These are phyloP conservation scores for Suillus sp. DNA, from an alignment of 768 basidiomycete species.

Conservation along the genomic window DNA sequence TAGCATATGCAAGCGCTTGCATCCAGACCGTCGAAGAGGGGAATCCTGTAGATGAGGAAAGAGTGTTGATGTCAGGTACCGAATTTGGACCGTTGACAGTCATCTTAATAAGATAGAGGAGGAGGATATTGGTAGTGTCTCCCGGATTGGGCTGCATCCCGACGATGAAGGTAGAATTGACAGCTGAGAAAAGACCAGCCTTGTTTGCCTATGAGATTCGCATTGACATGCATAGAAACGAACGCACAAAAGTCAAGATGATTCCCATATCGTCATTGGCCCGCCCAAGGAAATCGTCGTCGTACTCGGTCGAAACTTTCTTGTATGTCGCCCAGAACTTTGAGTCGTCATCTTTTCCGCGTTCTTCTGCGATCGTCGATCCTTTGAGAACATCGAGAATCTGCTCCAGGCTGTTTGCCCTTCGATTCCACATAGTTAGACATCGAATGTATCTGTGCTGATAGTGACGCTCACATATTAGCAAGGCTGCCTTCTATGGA, in stretches of 20 bases:
- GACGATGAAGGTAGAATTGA: constrained; percentile 3
- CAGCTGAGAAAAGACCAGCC: constrained; percentile 7
- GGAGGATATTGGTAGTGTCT: not conserved
- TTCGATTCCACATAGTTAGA: not conserved
- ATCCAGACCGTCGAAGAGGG: not conserved
- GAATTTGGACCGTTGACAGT: not conserved
- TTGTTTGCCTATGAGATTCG: not conserved
- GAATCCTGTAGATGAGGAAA: not conserved
- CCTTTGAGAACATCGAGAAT: not conserved
- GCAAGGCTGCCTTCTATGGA: not conserved
- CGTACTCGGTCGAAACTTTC: not conserved
- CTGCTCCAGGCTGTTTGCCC: not conserved
- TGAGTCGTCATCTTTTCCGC: not conserved
- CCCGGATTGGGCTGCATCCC: not conserved
- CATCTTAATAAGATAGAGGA: not conserved
- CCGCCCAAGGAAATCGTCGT: not conserved
- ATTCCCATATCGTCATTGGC: constrained; percentile 6
- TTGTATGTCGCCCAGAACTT: not conserved
- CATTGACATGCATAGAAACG: not conserved
- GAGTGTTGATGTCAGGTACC: not conserved
- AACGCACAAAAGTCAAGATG: constrained; percentile 4
- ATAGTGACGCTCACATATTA: not conserved
- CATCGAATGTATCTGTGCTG: not conserved
- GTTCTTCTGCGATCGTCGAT: not conserved
- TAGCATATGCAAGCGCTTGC: not conserved